Evolutionary conservation across 108 stramenopile species (phyloP).

Genomic region (Cylindrotheca fusiformis): DNA sequence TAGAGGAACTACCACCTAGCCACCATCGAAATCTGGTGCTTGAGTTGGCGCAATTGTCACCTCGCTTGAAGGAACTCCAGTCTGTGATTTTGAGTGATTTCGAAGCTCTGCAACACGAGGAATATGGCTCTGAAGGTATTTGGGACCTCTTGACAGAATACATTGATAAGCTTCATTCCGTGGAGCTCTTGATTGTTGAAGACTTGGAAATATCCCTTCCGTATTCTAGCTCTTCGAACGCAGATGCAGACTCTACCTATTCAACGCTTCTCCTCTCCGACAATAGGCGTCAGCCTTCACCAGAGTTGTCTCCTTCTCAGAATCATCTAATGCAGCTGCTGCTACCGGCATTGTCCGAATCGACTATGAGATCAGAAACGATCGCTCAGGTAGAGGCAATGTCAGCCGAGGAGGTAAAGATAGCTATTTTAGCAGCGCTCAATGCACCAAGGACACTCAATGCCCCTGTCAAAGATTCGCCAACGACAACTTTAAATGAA

Average conservation of each 20-base stretch:
- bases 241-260: too few relatives aligned
- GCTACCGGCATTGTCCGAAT: too few relatives aligned
- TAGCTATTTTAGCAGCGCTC: slow-evolving; percentile 12
- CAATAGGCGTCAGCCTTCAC: too few relatives aligned
- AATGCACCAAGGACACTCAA: background rate
- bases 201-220: slow-evolving; percentile 38
- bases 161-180: slow-evolving; percentile 65
- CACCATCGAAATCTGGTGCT: slow-evolving; percentile 37
- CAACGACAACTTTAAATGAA: slow-evolving; percentile 12
- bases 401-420: slow-evolving; percentile 33
- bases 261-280: too few relatives aligned
- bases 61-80: slow-evolving; percentile 26
- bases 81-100: slow-evolving; percentile 27
- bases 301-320: too few relatives aligned
- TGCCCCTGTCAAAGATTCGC: background rate
- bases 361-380: background rate
- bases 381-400: slow-evolving; percentile 13
- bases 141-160: slow-evolving; percentile 65
- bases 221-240: background rate
- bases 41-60: slow-evolving; percentile 18
- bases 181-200: slow-evolving; percentile 65
- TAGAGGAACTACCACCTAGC: slow-evolving; percentile 42
- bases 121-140: slow-evolving; percentile 45
- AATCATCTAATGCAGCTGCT: too few relatives aligned
- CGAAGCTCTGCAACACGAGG: slow-evolving; percentile 19